Percentiles rank a stretch among this genome's conserved stretches.
These are phyloP conservation scores for Podaxis mareebaensis DNA, from an alignment of 768 basidiomycete genomes.

Conservation along the genomic window DNA sequence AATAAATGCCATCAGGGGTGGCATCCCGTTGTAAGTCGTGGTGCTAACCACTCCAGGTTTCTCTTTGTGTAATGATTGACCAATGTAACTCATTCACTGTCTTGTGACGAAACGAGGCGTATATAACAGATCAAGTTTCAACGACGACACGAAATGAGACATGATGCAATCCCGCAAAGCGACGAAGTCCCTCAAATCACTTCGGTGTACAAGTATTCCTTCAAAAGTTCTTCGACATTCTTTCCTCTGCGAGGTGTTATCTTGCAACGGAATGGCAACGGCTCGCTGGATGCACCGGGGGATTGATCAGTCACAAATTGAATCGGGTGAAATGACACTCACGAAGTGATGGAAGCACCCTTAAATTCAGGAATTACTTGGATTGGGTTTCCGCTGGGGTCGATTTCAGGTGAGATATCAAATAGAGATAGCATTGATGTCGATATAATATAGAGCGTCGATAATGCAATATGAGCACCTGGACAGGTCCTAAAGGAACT, in stretches of 20 bases:
- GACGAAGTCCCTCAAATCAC: not conserved
- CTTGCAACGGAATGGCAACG: conserved; percentile 1
- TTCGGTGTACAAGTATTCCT: not conserved
- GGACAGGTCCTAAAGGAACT: conserved; percentile 23
- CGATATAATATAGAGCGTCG: conserved; percentile 21
- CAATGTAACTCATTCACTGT: no score
- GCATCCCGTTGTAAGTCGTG: no score
- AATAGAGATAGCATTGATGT: conserved; percentile 22
- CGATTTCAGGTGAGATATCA: conserved; percentile 20
- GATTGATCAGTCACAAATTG: not conserved
- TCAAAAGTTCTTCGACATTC: not conserved
- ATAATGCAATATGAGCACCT: conserved; percentile 23
- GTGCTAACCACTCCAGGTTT: no score
- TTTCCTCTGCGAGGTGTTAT: conserved; percentile 6
- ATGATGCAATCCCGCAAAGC: not conserved
- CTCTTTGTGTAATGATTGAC: no score
- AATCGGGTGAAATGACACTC: not conserved
- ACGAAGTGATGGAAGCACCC: not conserved
- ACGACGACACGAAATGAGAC: not conserved
- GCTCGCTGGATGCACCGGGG: not conserved
- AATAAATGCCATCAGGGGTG: no score
- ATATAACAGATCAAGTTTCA: not conserved
- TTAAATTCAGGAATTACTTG: conserved; percentile 12
- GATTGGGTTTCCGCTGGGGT: conserved; percentile 20
- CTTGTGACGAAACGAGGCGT: no score